A percentile compares a stretch with the other conserved stretches of the same genome.
phyloP scores from a whole-genome alignment of 306 rosid species.

The Delonix regia region DNA sequence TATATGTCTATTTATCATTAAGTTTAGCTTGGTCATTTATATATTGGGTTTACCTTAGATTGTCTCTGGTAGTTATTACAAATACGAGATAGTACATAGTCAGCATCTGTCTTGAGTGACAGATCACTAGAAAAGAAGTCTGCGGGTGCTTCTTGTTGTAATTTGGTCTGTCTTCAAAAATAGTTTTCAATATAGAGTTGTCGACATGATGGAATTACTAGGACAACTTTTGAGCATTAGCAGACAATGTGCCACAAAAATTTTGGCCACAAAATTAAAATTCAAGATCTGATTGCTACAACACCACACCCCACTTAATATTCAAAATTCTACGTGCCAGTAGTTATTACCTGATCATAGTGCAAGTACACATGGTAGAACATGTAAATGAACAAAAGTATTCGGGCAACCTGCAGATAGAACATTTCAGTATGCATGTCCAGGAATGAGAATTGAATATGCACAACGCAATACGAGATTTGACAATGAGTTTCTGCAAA shows the following conservation, averaged over 20 bases:
- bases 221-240: not conserved
- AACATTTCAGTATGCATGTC: conserved; percentile 32
- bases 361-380: conserved; percentile 89
- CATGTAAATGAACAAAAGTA: conserved; percentile 76
- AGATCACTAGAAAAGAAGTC: not conserved
- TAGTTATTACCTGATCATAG: conserved; percentile 76
- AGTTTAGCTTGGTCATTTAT: too few species aligned
- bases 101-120: not conserved
- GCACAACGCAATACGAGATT: conserved; percentile 5
- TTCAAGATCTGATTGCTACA: conserved; percentile 15
- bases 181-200: conserved; percentile 1
- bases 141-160: not conserved
- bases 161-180: not conserved
- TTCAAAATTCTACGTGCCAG: conserved; percentile 10
- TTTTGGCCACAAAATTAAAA: not conserved
- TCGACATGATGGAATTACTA: not conserved
- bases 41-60: not conserved
- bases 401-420: conserved; percentile 84
- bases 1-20: too few species aligned
- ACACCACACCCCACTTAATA: conserved; percentile 26
- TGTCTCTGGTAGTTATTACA: not conserved
- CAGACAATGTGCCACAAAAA: conserved; percentile 6
- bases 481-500: not conserved
- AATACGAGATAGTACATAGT: not conserved
- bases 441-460: not conserved